Conservation (phyloP, 305 asterid genomes). For the Striga hermonthica region DNA sequence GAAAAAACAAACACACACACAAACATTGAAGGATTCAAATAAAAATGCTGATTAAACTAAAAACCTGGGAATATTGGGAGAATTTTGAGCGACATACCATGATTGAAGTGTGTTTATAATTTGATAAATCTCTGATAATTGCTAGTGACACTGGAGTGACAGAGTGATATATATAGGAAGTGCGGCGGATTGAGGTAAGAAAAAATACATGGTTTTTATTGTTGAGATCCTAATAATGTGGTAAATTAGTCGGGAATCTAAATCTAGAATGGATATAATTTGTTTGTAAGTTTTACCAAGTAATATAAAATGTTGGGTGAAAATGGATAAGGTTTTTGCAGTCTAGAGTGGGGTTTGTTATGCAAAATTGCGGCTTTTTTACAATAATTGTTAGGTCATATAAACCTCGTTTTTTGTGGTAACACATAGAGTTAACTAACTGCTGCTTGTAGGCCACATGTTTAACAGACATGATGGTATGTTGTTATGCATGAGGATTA, state of each 20-base stretch:
- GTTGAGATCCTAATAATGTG: constrained; percentile 10
- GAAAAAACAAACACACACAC: not conserved
- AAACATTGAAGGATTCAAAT: not conserved
- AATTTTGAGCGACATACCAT: not conserved
- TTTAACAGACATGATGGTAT: too few relatives aligned
- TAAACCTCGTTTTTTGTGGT: too few relatives aligned
- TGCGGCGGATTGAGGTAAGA: not conserved
- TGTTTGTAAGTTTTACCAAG: not conserved
- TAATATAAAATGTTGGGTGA: not conserved
- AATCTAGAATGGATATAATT: not conserved
- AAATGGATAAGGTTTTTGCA: not conserved
- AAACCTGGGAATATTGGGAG: too few relatives aligned
- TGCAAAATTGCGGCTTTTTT: not conserved
- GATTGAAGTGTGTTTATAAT: not conserved
- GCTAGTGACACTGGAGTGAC: not conserved
- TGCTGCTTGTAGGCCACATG: too few relatives aligned
- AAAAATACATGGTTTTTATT: not conserved
- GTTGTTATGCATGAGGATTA: too few relatives aligned
- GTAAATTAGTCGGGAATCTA: not conserved
- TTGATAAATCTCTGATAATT: not conserved
- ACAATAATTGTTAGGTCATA: too few relatives aligned
- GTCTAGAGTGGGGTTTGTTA: not conserved
- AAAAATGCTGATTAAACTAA: too few relatives aligned
- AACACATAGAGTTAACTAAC: too few relatives aligned
- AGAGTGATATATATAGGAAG: not conserved